Evolutionary conservation across 1,284 basidiomycete genomes (phyloP), one percentile per base, ranked within the genome.

Genomic region (Pseudozyma sp.): DNA sequence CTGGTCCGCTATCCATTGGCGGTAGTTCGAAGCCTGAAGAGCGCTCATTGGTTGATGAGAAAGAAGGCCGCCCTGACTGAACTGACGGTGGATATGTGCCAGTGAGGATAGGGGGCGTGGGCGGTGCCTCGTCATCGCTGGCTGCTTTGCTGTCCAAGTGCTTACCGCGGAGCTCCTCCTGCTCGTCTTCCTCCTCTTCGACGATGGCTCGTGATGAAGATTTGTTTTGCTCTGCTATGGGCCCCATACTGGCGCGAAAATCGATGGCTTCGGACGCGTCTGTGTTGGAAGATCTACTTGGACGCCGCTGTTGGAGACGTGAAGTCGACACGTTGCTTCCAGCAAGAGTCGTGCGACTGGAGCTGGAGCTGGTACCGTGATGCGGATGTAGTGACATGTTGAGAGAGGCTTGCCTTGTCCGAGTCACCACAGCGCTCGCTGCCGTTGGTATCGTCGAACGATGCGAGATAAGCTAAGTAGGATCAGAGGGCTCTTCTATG

Each of bases 1-100:
- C 64, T 16, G 57, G 11, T 30, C 64, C 57, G 5, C 40, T 19
- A 49, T 67, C 64, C 43, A 67, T 49, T n/a, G 57, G 57, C 14
- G 64, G 53, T 11, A 66, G 42, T 4, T 54, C 57, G 5, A 13
- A 19, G 13, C 13, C 24, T 9, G 19, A 5, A 9, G 44, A 29
- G 37, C 19, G 13, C 33, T 29, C 14, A 33, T 17, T 33, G 6
- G 54, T 35, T 24, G 54, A 51, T 17, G 49, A 42, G 1, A 35
- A 34, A 16, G 55, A 58, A 6, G 19, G 17, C 17, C 62, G 62
- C 19, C 34, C 45, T 11, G 30, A 16, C 37, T 51, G 53, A n/a
- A 4, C 24, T 24, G 48, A 31, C 17, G 64, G 64, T 8, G 64
- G 57, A 44, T 67, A 67, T 14, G 53, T 48, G 6, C 53, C 13